Evolutionary conservation across 164 flowering plant species (phyloP), one percentile per base, ranked within the genome.

Genomic region (Saururus chinensis): DNA sequence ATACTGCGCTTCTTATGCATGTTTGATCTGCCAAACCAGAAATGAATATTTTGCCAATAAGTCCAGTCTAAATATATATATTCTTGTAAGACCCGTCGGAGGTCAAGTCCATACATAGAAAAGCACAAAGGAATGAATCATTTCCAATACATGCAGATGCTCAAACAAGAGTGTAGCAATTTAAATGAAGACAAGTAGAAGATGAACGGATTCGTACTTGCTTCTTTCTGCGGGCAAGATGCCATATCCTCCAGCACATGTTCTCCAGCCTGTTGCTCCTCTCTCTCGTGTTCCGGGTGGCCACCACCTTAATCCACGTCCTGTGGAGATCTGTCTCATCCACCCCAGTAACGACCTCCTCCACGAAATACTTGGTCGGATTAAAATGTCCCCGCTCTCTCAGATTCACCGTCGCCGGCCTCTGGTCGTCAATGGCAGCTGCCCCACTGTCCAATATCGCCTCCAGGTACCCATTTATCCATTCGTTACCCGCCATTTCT

Each of bases 191-290:
- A 26, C 9, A n/a, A n/a, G n/a, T n/a, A 42, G 12, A 10, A 21
- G 7, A 25, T n/a, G 22, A 20, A 30, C 1, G 7, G 41, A 23
- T 14, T 25, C 12, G 51, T 4, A 85, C 95, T 88, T 87, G 95
- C 63, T 83, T 87, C 81, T 85, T 78, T 77, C 84, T 81, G 25
- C 95, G 83, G 14, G 98, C 74, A 24, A 92, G 98, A 65, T 92
- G 98, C 98, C 98, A 92, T 57, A 92, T 87, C 21, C 98, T 78
- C 98, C 98, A 92, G 64, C 98, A 92, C 96, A 88, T 92, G 69
- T 92, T 92, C 81, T 92, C 96, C 52, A 92, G 88, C 16, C 98
- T 64, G 40, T 87, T 81, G 75, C 87, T 86, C 24, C 97, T 79
- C 61, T 92, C 96, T 14, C 83, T 79, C 35, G 93, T 80, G 67